Evolutionary conservation across 441 rosid species (phyloP).

Genomic region (Erysimum pusillum): DNA sequence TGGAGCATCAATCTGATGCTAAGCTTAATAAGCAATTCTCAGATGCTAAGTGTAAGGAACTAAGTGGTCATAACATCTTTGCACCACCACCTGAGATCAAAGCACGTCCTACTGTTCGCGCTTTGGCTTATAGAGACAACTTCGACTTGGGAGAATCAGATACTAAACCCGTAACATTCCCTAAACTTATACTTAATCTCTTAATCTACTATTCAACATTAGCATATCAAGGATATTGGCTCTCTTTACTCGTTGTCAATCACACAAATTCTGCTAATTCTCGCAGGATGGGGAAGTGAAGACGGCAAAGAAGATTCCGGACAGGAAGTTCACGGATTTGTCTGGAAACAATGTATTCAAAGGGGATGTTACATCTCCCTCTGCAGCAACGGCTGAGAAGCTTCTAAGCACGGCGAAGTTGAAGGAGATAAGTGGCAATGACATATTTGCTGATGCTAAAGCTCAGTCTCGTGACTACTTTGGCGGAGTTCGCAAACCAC

Average conservation of each 20-base stretch:
- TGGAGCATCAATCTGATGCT: slow-evolving; percentile 68
- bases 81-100: slow-evolving; percentile 95
- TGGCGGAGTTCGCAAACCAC: slow-evolving; percentile 97
- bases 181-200: neutral
- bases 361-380: slow-evolving; percentile 62
- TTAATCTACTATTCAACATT: no score
- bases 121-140: slow-evolving; percentile 77
- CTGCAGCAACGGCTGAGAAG: slow-evolving; percentile 62
- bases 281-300: slow-evolving; percentile 64
- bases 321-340: slow-evolving; percentile 76
- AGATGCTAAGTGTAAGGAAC: slow-evolving; percentile 87
- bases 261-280: neutral
- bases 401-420: slow-evolving; percentile 74
- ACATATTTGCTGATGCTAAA: slow-evolving; percentile 93
- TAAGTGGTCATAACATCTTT: slow-evolving; percentile 92
- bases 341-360: slow-evolving; percentile 89
- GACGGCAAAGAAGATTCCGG: slow-evolving; percentile 86
- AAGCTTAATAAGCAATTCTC: slow-evolving; percentile 78
- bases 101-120: slow-evolving; percentile 72
- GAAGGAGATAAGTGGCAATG: slow-evolving; percentile 87
- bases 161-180: slow-evolving; percentile 31
- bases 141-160: slow-evolving; percentile 73
- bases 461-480: slow-evolving; percentile 83
- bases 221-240: neutral
- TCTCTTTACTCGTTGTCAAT: neutral